These are phyloP conservation scores for Tolypocladium pustulatum DNA, from an alignment of 2,329 filamentous ascomycete genomes.

Conservation along the genomic window DNA sequence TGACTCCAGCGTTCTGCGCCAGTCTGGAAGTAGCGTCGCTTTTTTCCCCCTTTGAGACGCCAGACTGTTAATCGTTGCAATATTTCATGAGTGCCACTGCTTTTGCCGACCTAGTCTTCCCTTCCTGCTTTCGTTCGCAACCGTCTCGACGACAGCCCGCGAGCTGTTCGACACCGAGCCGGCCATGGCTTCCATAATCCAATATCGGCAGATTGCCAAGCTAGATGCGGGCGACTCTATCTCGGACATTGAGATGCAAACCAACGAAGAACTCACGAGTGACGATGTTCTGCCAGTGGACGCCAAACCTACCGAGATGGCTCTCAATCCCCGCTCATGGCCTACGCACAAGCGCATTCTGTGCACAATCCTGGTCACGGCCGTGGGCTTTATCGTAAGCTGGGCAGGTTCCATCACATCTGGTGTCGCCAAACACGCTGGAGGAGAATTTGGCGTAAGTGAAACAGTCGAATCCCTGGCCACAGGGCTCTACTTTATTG, in stretches of 20 bases:
- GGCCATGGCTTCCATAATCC: neutral
- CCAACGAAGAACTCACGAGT: neutral
- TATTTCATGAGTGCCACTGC: neutral
- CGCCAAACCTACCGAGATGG: neutral
- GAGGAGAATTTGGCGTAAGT: neutral
- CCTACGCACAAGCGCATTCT: neutral
- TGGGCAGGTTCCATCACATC: neutral
- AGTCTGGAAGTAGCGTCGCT: neutral
- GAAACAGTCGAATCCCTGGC: neutral
- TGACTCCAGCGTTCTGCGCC: neutral
- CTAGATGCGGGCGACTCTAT: neutral
- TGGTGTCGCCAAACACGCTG: neutral
- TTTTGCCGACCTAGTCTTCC: neutral
- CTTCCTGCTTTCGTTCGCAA: neutral
- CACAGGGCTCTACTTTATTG: neutral
- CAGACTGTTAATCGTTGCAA: neutral
- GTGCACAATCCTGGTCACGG: neutral
- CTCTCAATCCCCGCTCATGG: neutral
- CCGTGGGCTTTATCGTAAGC: neutral
- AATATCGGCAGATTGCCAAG: neutral
- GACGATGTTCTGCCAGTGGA: neutral
- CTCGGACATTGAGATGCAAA: neutral
- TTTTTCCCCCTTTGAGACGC: neutral
- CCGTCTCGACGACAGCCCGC: neutral
- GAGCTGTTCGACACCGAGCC: neutral